A percentile compares a stretch with the other conserved stretches of the same genome.
These are phyloP conservation scores for Marasmius sp. DNA, from an alignment of 1,284 basidiomycete genomes.

Conservation along the genomic window DNA sequence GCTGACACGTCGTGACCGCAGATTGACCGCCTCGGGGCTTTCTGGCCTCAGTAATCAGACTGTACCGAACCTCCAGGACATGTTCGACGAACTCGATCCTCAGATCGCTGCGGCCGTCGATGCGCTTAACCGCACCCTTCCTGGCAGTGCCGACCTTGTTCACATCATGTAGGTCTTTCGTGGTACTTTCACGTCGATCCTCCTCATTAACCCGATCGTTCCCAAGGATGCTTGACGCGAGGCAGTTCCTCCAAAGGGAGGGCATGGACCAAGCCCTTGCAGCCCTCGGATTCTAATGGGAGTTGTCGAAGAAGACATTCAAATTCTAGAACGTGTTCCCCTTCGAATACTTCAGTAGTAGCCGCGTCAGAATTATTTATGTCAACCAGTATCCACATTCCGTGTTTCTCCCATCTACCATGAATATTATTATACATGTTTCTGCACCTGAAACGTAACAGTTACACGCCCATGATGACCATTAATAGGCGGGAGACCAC, in stretches of 20 bases:
- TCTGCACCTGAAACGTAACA: not conserved
- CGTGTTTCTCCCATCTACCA: not conserved
- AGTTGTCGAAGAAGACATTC: not conserved
- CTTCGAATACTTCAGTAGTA: not conserved
- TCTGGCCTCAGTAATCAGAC: conserved; percentile 24
- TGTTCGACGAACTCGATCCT: conserved; percentile 29
- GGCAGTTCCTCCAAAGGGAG: conserved; percentile 29
- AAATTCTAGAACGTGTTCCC: not conserved
- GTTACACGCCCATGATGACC: not conserved
- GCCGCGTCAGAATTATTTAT: not conserved
- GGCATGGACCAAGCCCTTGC: conserved; percentile 29
- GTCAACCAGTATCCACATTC: not conserved
- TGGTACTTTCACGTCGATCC: not conserved
- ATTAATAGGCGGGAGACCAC: conserved; percentile 8
- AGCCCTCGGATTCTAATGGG: conserved; percentile 28
- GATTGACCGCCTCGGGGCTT: conserved; percentile 24
- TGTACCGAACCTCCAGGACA: conserved; percentile 23
- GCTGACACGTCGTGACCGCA: conserved; percentile 9
- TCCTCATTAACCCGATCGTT: not conserved
- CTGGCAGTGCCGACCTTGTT: conserved; percentile 22
- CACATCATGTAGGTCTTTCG: conserved; percentile 26
- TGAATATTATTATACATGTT: not conserved
- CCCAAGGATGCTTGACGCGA: conserved; percentile 32
- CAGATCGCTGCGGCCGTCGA: conserved; percentile 20
- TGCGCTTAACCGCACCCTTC: conserved; percentile 30